Conservation (phyloP, 169 alveolate genomes). For the Eimeria maxima region DNA sequence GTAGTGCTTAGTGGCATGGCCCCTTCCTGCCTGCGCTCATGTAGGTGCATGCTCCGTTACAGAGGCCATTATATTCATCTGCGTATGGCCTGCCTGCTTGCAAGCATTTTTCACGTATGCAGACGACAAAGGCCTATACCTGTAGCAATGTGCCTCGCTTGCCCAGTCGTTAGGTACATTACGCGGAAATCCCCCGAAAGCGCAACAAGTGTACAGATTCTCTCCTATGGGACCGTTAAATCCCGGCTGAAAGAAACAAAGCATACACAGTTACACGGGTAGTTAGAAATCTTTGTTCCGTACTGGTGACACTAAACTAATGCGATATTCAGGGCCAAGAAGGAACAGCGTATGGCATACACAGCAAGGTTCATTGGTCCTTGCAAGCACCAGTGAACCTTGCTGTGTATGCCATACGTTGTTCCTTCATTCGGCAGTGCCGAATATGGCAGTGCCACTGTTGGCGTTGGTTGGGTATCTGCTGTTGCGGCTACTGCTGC, state of each 20-base stretch:
- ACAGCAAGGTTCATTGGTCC: not conserved
- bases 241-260: constrained; percentile 4
- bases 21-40: not conserved
- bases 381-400: not conserved
- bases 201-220: constrained; percentile 11
- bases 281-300: not conserved
- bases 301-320: not conserved
- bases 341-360: not conserved
- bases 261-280: not conserved
- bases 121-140: not conserved
- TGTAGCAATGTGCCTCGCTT: constrained; percentile 38
- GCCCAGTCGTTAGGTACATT: not conserved
- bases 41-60: not conserved
- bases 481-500: not conserved
- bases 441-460: not conserved
- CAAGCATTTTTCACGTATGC: not conserved
- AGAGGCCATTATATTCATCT: not conserved
- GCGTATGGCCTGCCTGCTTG: not conserved
- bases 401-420: too few species aligned
- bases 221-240: not conserved
- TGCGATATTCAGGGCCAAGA: not conserved
- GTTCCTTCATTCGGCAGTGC: too few species aligned
- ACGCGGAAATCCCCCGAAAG: not conserved
- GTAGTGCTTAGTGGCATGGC: not conserved
- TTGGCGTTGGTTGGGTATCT: not conserved